Evolutionary conservation across 441 rosid genomes (phyloP), one percentile per base, ranked within the genome.

Genomic region (Sinapis alba): DNA sequence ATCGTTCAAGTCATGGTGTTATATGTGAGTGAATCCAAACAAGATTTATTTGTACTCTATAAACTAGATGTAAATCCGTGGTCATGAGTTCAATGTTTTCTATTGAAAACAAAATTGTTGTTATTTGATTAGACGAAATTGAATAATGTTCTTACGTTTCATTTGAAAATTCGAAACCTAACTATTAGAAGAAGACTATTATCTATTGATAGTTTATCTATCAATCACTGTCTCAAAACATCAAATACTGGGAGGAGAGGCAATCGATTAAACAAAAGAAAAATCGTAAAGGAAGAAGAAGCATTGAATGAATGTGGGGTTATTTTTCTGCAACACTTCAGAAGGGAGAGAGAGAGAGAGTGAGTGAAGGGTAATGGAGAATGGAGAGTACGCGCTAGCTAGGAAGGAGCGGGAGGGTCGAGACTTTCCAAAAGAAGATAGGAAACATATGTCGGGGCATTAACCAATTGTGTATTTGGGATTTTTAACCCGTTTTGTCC

Each of bases 401-500:
- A 26, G 32, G 5, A 20, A 36, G 5, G 73, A 77, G 72, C 26
- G 80, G 71, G 73, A 60, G 51, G 23, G n/a, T 71, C 18, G 15
- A 57, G 72, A 59, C 69, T 75, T 62, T 62, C 81, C 59, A 64
- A 70, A 8, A 79, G 32, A 76, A 73, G 85, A 81, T 78, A 76
- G 71, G 70, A 86, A 83, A 56, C 59, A 51, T 41, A 26, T 62
- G 78, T 53, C 72, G 74, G 45, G 76, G 64, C 19, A 69, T 5
- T 43, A 78, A 61, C 67, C 86, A 79, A 78, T 68, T 72, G 84
- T 86, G 81, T 76, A 81, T 59, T 79, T 78, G 77, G 77, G 85
- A 78, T 73, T 76, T 70, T 80, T 59, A 84, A 82, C 92, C 91
- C 92, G 84, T 85, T 84, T 81, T 76, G 89, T 87, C 89, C 91